Base-by-base conservation (phyloP, 2,329 filamentous ascomycete species). In the Cryphonectria radicalis region DNA sequence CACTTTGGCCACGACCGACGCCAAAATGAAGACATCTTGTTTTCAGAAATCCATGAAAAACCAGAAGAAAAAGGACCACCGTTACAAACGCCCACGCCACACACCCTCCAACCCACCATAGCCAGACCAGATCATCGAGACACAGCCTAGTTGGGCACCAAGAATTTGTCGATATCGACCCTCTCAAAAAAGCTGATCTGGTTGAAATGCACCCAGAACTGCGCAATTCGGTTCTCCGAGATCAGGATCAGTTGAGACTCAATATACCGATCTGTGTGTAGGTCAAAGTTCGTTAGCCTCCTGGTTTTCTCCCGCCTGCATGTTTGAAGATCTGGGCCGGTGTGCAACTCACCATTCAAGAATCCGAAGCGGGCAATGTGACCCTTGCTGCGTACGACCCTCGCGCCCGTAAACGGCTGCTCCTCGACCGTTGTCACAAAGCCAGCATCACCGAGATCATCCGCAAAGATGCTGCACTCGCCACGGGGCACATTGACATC, bases 401-500 rank as follows among this genome's bases (percentile, higher is more conserved):
- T 85, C 1, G 90, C 90, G 0, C 93, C 93, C n/a, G 82, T 80
- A 79, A 97, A 97, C 1, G 89, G 88, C 0, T 87, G 82, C 71
- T 94, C 91, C 1, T 88, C 83, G 0, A 91, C 89, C 0, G 89
- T 82, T 0, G 90, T 84, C 0, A 95, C 81, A 32, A 91, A 85
- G 0, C 93, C 93, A 0, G 78, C 81, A 0, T 87, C 84, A 0
- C 92, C 91, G 50, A 98, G 88, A 75, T 98, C 94, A 6, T 93
- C 88, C 0, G 90, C 92, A 4, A 93, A 86, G 78, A 97, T 98
- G 0, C 92, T 93, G 75, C 91, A 89, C 79, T 98, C 92, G 11
- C 95, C 95, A 11, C 95, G 87, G 0, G 95, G 95, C 19, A 98
- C 90, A 75, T 98, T 97, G 0, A 92, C 90, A 77, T 99, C 95